phyloP scores from a whole-genome alignment of 768 basidiomycete genomes.

The Termitomyces sp. region DNA sequence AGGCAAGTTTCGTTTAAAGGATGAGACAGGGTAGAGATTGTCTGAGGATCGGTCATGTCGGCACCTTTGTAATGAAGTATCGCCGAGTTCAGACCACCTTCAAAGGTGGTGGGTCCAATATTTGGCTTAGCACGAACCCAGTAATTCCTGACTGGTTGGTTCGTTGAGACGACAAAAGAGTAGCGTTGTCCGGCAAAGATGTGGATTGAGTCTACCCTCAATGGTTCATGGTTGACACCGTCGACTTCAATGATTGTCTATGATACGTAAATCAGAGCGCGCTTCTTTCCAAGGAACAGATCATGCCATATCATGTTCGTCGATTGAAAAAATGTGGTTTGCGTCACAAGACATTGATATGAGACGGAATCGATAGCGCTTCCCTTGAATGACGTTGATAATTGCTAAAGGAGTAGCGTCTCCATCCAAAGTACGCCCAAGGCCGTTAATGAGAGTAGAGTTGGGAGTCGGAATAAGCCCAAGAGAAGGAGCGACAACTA shows the following conservation, averaged over 20 bases:
- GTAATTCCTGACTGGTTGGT: neutral
- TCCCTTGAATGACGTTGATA: constrained; percentile 25
- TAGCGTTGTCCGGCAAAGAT: constrained; percentile 4
- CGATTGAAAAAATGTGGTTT: constrained; percentile 37
- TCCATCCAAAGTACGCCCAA: neutral
- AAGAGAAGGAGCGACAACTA: neutral
- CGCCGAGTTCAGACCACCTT: constrained; percentile 3
- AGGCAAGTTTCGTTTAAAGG: neutral
- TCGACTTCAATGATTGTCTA: constrained; percentile 2
- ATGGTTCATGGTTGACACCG: neutral
- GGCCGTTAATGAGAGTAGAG: neutral
- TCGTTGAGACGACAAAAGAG: neutral
- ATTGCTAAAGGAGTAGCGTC: constrained; percentile 24
- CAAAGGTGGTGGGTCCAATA: neutral
- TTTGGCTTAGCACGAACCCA: neutral
- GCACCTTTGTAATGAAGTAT: constrained; percentile 5
- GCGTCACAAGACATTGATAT: constrained; percentile 26
- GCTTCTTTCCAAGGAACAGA: neutral
- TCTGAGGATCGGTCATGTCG: neutral
- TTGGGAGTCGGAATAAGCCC: neutral
- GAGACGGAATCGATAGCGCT: constrained; percentile 31
- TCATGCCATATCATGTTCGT: constrained; percentile 34
- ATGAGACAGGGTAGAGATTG: neutral
- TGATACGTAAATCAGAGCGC: neutral
- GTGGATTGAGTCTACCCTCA: neutral